phyloP scores from a whole-genome alignment of 805 yeast genomes.

The Saccharomyces jurei region DNA sequence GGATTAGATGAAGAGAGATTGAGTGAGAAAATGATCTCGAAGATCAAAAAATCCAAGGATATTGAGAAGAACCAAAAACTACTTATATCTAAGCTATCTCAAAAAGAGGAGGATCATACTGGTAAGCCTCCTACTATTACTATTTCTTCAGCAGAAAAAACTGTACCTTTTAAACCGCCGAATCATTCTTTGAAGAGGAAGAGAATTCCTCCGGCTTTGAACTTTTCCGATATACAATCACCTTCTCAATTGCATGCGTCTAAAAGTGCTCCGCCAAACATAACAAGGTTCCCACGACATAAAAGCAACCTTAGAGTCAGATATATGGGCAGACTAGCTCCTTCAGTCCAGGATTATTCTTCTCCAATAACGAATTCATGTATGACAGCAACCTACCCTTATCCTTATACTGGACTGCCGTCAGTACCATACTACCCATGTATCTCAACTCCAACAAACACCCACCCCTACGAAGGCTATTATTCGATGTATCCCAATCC shows the following conservation, averaged over 20 bases:
- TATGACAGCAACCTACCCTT: not conserved
- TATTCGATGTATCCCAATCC: constrained; percentile 5
- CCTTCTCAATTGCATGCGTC: constrained; percentile 1
- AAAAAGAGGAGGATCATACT: not conserved
- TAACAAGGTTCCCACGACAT: constrained; percentile 15
- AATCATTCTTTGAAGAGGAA: constrained; percentile 21
- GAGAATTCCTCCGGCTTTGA: constrained; percentile 23
- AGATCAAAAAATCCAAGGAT: constrained; percentile 19
- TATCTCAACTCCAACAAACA: constrained; percentile 4
- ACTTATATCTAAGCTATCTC: constrained; percentile 12
- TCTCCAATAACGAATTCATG: not conserved
- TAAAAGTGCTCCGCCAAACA: constrained; percentile 22
- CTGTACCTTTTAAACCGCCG: not conserved
- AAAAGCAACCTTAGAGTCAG: constrained; percentile 18
- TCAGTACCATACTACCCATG: constrained; percentile 4
- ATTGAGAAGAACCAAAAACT: constrained; percentile 20
- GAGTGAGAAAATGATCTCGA: constrained; percentile 19
- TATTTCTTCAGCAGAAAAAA: not conserved
- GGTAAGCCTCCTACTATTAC: not conserved
- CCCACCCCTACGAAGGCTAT: constrained; percentile 5
- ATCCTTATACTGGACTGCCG: constrained; percentile 1
- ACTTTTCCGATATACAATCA: constrained; percentile 3
- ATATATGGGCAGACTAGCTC: constrained; percentile 17
- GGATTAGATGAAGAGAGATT: constrained; percentile 20
- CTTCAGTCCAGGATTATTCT: not conserved